Percentiles rank a stretch among this genome's conserved stretches.
Evolutionary conservation across 1,284 basidiomycete species (phyloP).

Genomic region (Ceratobasidium sp.): DNA sequence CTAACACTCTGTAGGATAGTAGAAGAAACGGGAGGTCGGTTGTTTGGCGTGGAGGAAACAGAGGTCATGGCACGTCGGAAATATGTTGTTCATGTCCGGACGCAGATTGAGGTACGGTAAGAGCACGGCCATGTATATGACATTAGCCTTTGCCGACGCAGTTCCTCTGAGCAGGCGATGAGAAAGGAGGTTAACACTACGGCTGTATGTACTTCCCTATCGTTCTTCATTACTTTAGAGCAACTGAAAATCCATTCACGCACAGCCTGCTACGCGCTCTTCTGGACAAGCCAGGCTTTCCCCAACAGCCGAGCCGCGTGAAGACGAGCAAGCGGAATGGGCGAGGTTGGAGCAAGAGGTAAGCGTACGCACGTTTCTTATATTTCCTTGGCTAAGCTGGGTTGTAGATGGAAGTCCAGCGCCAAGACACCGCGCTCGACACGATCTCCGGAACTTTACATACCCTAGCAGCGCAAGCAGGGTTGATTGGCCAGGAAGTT

Average conservation of each 20-base stretch:
- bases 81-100: conserved; percentile 79
- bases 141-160: not conserved
- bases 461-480: conserved; percentile 87
- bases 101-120: conserved; percentile 79
- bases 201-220: conserved; percentile 27
- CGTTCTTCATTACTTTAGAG: not conserved
- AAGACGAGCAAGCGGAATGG: conserved; percentile 80
- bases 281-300: conserved; percentile 47
- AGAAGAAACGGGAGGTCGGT: conserved; percentile 82
- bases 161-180: conserved; percentile 71
- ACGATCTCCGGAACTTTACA: conserved; percentile 85
- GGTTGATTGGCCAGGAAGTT: conserved; percentile 90
- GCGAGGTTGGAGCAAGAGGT: conserved; percentile 86
- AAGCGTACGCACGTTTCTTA: conserved; percentile 42
- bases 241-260: conserved; percentile 3
- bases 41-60: conserved; percentile 80
- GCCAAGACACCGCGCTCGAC: conserved; percentile 88
- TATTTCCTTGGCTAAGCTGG: not conserved
- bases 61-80: conserved; percentile 79
- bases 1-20: conserved; percentile 74
- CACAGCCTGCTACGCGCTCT: conserved; percentile 47
- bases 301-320: conserved; percentile 54
- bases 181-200: conserved; percentile 64
- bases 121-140: not conserved
- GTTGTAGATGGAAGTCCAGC: conserved; percentile 79